A percentile compares a stretch with the other conserved stretches of the same genome.
Evolutionary conservation across 352 stramenopile genomes (phyloP).

Genomic region (Thalassiosira exigua): DNA sequence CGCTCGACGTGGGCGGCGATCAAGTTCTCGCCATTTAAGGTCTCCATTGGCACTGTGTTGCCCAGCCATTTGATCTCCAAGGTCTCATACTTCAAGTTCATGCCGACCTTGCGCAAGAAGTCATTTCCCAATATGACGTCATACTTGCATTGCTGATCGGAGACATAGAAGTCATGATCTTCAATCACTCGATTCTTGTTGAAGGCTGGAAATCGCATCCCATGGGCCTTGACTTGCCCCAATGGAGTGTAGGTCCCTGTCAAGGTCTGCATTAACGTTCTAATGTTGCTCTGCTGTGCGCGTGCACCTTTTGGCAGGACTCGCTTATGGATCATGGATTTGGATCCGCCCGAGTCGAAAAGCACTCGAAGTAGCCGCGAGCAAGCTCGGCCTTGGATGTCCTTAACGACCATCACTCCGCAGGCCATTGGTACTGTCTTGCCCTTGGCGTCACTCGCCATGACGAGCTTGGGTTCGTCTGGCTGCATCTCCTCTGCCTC

Average conservation of each 20-base stretch:
- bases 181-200: constrained; percentile 7
- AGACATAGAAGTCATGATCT: neutral
- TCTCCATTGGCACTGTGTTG: neutral
- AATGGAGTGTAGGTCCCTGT: neutral
- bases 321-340: too few species aligned
- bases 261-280: too few species aligned
- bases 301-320: too few species aligned
- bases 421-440: neutral
- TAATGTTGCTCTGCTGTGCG: too few species aligned
- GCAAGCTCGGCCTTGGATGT: neutral
- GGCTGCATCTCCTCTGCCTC: neutral
- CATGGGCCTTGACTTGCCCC: neutral
- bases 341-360: neutral
- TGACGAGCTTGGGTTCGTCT: neutral
- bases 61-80: neutral
- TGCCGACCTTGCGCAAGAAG: neutral
- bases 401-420: constrained; percentile 5
- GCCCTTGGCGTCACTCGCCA: neutral
- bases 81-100: constrained; percentile 3
- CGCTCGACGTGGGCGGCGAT: too few species aligned
- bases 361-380: constrained; percentile 2
- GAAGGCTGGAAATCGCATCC: neutral
- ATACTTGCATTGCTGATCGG: neutral
- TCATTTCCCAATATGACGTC: constrained; percentile 1
- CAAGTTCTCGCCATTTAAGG: too few species aligned